phyloP scores from a whole-genome alignment of 768 basidiomycete species.

The Ephemerocybe angulata region DNA sequence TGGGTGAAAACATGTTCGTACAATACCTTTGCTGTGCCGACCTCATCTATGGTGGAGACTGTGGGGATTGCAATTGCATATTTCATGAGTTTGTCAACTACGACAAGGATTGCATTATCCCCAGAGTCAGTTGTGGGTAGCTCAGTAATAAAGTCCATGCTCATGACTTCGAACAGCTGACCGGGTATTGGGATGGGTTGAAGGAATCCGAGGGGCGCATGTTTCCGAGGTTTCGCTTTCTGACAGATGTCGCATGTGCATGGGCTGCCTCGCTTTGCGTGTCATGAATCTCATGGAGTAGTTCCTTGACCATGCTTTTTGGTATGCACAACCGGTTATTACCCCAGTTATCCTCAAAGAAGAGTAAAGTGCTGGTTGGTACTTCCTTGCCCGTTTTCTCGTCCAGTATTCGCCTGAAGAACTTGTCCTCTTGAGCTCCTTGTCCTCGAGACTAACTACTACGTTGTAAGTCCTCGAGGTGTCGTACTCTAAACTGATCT shows the following conservation, averaged over 20 bases:
- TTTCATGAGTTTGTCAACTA: not conserved
- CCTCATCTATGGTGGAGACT: not conserved
- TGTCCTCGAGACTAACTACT: too few relatives aligned
- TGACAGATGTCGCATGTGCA: conserved; percentile 26
- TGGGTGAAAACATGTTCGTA: not conserved
- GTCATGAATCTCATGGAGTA: conserved; percentile 25
- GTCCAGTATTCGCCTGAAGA: too few relatives aligned
- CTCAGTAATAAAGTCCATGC: not conserved
- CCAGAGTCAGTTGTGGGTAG: not conserved
- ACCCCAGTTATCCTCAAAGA: conserved; percentile 25
- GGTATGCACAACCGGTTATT: conserved; percentile 27
- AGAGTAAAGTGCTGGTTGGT: conserved; percentile 8
- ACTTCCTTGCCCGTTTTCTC: not conserved
- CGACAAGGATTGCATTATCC: not conserved
- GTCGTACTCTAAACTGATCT: too few relatives aligned
- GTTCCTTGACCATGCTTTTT: not conserved
- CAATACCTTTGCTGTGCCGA: not conserved
- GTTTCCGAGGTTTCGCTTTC: conserved; percentile 12
- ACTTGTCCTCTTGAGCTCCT: too few relatives aligned
- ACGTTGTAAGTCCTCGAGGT: too few relatives aligned
- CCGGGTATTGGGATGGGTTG: conserved; percentile 27
- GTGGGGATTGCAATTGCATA: not conserved
- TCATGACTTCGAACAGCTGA: not conserved
- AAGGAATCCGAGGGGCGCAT: conserved; percentile 28
- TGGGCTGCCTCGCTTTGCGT: conserved; percentile 23